A percentile compares a stretch with the other conserved stretches of the same genome.
These are phyloP conservation scores for Leccinum broughii DNA, from an alignment of 768 basidiomycete species.

Conservation along the genomic window DNA sequence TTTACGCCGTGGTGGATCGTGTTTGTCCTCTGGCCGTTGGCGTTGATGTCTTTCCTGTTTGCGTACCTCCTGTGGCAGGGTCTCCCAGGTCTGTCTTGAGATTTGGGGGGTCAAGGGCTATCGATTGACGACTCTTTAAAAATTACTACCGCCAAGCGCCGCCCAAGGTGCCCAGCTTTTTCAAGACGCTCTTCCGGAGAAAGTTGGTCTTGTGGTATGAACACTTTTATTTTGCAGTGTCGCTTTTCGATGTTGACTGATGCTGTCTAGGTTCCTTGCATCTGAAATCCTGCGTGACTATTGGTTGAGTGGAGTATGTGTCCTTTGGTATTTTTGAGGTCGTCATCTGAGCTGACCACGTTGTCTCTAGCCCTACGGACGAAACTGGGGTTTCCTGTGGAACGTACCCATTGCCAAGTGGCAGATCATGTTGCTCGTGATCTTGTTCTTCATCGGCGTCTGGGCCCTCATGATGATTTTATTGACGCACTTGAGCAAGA, in stretches of 20 bases:
- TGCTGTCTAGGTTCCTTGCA: constrained; percentile 65
- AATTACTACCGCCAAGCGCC: constrained; percentile 92
- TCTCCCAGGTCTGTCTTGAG: constrained; percentile 63
- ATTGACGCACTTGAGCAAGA: constrained; percentile 86
- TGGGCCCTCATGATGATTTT: constrained; percentile 77
- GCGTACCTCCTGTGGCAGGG: constrained; percentile 84
- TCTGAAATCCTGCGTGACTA: constrained; percentile 89
- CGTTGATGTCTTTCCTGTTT: constrained; percentile 73
- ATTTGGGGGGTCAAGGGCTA: not conserved
- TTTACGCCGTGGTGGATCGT: constrained; percentile 85
- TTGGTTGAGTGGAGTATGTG: constrained; percentile 81
- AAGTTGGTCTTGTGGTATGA: constrained; percentile 84
- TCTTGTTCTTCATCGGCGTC: constrained; percentile 83
- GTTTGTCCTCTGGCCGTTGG: constrained; percentile 77
- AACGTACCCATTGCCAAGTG: constrained; percentile 77
- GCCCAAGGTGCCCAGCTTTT: constrained; percentile 92
- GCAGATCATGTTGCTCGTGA: constrained; percentile 78
- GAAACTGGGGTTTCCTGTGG: constrained; percentile 96
- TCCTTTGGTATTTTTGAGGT: not conserved
- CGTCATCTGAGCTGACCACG: constrained; percentile 9
- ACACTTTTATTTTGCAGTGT: not conserved
- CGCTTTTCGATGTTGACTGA: not conserved
- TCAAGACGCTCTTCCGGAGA: constrained; percentile 83
- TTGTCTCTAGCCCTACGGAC: constrained; percentile 71
- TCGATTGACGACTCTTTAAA: constrained; percentile 29